phyloP scores from a whole-genome alignment of 2,329 filamentous ascomycete genomes.

The Botrytis tulipae region DNA sequence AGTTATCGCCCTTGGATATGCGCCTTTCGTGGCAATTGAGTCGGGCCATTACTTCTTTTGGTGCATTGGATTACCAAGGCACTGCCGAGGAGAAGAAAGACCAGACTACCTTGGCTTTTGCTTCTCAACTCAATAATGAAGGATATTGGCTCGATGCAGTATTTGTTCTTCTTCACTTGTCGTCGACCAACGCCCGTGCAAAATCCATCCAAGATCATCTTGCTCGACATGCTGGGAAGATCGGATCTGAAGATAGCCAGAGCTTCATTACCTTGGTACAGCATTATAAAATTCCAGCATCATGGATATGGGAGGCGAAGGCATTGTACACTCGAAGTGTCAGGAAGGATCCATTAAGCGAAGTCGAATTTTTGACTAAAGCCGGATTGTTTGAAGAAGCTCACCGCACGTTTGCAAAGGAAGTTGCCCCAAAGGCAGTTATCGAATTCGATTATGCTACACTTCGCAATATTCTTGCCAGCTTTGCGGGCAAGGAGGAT shows the following conservation, averaged over 20 bases:
- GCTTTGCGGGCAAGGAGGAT: slow-evolving; percentile 64
- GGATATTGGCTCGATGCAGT: slow-evolving; percentile 68
- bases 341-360: slow-evolving; percentile 63
- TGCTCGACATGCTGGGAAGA: slow-evolving; percentile 65
- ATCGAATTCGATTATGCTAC: slow-evolving; percentile 77
- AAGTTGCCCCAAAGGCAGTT: slow-evolving; percentile 78
- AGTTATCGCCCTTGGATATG: slow-evolving; percentile 70
- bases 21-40: slow-evolving; percentile 84
- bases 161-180: slow-evolving; percentile 78
- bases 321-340: slow-evolving; percentile 77
- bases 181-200: slow-evolving; percentile 58
- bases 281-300: slow-evolving; percentile 66
- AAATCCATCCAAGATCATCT: slow-evolving; percentile 71
- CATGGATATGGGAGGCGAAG: slow-evolving; percentile 86
- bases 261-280: slow-evolving; percentile 59
- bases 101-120: slow-evolving; percentile 63
- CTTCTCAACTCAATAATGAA: slow-evolving; percentile 59
- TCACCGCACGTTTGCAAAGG: slow-evolving; percentile 75
- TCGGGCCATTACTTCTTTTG: slow-evolving; percentile 56
- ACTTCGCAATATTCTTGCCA: slow-evolving; percentile 65
- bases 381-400: slow-evolving; percentile 77
- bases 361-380: slow-evolving; percentile 77
- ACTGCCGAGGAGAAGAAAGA: slow-evolving; percentile 61
- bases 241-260: slow-evolving; percentile 57
- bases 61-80: slow-evolving; percentile 52